Base-by-base conservation (phyloP, 441 rosid genomes). In the Kokia cookei region DNA sequence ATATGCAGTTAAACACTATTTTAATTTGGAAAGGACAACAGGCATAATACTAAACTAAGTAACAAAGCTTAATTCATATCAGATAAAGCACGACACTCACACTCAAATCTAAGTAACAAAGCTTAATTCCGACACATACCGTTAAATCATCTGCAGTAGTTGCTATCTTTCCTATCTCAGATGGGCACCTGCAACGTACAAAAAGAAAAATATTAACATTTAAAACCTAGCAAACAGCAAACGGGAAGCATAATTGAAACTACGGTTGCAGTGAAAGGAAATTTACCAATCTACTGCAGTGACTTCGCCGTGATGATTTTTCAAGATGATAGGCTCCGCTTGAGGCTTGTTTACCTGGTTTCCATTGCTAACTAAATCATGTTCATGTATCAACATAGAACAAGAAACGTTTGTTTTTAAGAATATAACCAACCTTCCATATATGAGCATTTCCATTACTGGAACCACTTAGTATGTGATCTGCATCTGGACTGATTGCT, bases 261-360 rank as follows among this genome's bases (percentile, higher is more conserved):
- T 51, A 22, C 51, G 57, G 48, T 4, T 51, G 69, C 51, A 51
- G 26, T 6, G 32, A 65, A 42, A 53, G 48, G n/a, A 54, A 63
- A 10, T 69, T 69, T 93, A 95, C 99, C 98, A 96, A 75, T 91
- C 93, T 58, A 93, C 97, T 60, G 97, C 93, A 1, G 95, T 86
- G 71, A 91, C 99, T 86, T 96, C 99, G 48, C 87, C 91, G 70
- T 85, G 88, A 8, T 92, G 97, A 59, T 88, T 86, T 81, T 77
- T 85, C 84, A 93, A 82, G 76, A 79, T 64, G 78, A 83, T 71
- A 62, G 98, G 94, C 79, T 86, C 92, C 60, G 12, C 72, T 45
- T 82, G 78, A 68, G 97, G 96, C 75, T 86, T 87, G 77, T 88
- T 85, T 75, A 90, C 91, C 98, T 93, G 86, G 55, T 77, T 74